Base-by-base conservation (phyloP, 1,284 basidiomycete species). In the Cystobasidium slooffiae region DNA sequence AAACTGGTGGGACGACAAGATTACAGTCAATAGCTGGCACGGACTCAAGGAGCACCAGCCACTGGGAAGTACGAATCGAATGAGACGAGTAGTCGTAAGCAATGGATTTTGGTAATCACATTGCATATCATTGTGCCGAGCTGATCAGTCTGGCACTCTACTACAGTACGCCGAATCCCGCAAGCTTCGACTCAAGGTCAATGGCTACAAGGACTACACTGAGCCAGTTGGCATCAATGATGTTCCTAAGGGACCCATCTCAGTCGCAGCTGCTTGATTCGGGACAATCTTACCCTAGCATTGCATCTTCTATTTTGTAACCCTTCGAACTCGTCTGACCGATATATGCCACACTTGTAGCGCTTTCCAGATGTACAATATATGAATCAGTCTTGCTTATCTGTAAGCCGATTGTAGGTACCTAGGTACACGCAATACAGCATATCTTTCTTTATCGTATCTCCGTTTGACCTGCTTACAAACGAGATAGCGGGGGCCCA, bases 1-100 rank as follows among this genome's bases (percentile, higher is more conserved):
- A 41, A 74, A 65, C 68, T 79, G 80, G 68, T 80, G 79, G 79
- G 76, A 79, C 24, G 75, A 80, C 44, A 68, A 79, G 58, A 78
- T 80, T 18, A 75, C 69, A 24, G 66, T 80, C 39, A 76, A 80
- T 55, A 76, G 76, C 37, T 80, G 79, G 79, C 76, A 80, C 46
- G 79, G 79, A 12, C 44, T 79, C 14, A 72, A 72, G 10, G 75
- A 75, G 12, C 79, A 78, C 47, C 73, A 77, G 52, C 79, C 79
- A 9, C 66, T 80, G 1, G 79, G 79, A 9, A 77, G 76, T 20
- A 78, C 80, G 64, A 80, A 80, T 41, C 47, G 79, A 6, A 62
- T 80, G 58, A 66, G 78, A 8, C 77, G 78, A 39, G 78, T 76
- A 5, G 79, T 80, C 8, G 69, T 72, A 24, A 24, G 68, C 39